Percentiles rank a stretch among this genome's conserved stretches.
Evolutionary conservation across 371 early-diverging fungal genomes (phyloP).

Genomic region (Mortierella sp.): DNA sequence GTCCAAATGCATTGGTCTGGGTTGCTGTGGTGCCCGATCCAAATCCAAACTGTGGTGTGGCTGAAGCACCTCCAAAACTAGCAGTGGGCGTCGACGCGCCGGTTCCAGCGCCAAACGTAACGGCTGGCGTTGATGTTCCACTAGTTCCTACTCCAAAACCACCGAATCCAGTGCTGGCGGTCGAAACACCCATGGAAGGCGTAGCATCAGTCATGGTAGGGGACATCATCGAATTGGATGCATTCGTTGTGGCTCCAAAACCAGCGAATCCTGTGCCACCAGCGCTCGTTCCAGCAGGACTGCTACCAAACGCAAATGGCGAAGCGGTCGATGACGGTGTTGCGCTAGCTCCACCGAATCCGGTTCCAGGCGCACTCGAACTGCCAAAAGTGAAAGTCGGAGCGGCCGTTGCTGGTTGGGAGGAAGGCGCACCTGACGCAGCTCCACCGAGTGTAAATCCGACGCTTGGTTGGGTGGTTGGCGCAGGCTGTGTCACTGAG

Average conservation of each 20-base stretch:
- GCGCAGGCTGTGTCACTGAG: too few relatives aligned
- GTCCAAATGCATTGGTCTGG: slow-evolving; percentile 10
- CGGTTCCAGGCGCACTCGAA: slow-evolving; percentile 1
- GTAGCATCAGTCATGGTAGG: not conserved
- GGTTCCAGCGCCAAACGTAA: slow-evolving; percentile 1
- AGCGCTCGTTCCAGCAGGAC: not conserved
- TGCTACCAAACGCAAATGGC: slow-evolving; percentile 13
- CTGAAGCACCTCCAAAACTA: not conserved
- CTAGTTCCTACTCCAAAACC: slow-evolving; percentile 2
- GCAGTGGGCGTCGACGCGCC: slow-evolving; percentile 4
- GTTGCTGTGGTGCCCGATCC: slow-evolving; percentile 6
- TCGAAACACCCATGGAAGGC: too few relatives aligned
- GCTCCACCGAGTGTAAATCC: slow-evolving; percentile 18
- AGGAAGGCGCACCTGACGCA: not conserved
- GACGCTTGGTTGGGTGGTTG: not conserved
- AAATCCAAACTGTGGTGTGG: not conserved
- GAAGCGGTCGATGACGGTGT: not conserved
- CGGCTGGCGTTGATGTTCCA: not conserved
- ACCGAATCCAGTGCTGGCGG: not conserved
- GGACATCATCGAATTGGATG: not conserved
- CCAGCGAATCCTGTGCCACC: slow-evolving; percentile 1
- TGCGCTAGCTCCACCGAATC: not conserved
- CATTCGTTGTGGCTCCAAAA: slow-evolving; percentile 3
- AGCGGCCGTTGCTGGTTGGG: slow-evolving; percentile 4
- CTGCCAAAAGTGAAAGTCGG: slow-evolving; percentile 13